These are phyloP conservation scores for Codiaeum variegatum DNA, from an alignment of 441 rosid species.

Conservation along the genomic window DNA sequence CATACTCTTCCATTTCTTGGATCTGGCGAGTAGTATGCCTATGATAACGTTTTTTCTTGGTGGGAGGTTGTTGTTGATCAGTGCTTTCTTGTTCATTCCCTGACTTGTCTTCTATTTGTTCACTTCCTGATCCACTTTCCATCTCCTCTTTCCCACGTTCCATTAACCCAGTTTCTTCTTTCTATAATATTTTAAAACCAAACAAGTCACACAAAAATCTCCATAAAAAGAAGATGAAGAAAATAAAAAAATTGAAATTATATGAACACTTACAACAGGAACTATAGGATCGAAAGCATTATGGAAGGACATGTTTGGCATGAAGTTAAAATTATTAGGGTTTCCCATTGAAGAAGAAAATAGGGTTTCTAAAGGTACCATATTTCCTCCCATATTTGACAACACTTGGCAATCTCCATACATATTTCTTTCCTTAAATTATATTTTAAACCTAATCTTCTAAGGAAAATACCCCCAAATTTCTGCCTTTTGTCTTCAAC, in stretches of 20 bases:
- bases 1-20: conserved; percentile 94
- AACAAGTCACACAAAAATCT: not conserved
- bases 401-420: conserved; percentile 70
- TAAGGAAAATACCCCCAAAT: not conserved
- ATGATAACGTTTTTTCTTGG: conserved; percentile 77
- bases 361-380: conserved; percentile 50
- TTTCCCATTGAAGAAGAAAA: conserved; percentile 58
- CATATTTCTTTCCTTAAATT: conserved; percentile 30
- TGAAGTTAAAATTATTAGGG: conserved; percentile 77
- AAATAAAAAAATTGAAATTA: not conserved
- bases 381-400: conserved; percentile 55
- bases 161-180: conserved; percentile 65
- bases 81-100: conserved; percentile 59
- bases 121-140: conserved; percentile 82
- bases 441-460: not conserved
- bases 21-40: conserved; percentile 89
- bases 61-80: conserved; percentile 38
- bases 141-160: conserved; percentile 65
- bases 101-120: conserved; percentile 61
- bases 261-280: conserved; percentile 64
- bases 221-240: no score
- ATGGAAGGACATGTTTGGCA: conserved; percentile 47
- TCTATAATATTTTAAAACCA: conserved; percentile 30
- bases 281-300: conserved; percentile 52
- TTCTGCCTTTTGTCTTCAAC: not conserved